Conservation (phyloP, 2,329 filamentous ascomycete species). For the Xylaria sp. region DNA sequence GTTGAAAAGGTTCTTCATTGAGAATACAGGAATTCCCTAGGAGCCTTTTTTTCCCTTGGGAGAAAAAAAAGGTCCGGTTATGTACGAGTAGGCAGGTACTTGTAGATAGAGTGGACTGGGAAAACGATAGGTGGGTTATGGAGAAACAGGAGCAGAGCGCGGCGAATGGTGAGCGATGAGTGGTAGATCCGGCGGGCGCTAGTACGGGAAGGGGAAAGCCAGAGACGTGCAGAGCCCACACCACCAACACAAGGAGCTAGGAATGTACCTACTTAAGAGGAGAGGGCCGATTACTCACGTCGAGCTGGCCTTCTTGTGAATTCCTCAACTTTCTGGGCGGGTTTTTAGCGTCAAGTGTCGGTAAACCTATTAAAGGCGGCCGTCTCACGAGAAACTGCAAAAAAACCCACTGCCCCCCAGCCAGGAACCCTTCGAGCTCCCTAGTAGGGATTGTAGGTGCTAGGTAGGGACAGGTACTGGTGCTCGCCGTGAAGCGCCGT, state of each 20-base stretch:
- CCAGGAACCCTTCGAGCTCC: neutral
- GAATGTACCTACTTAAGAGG: neutral
- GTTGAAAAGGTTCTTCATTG: constrained; percentile 35
- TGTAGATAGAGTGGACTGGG: constrained; percentile 5
- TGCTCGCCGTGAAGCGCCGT: neutral
- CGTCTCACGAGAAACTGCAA: constrained; percentile 6
- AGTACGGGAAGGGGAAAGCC: constrained; percentile 8
- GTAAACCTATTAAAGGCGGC: neutral
- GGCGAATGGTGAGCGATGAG: neutral
- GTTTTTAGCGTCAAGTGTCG: neutral
- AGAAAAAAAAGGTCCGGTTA: constrained; percentile 5
- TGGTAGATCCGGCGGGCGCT: constrained; percentile 8
- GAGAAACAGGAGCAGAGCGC: constrained; percentile 7
- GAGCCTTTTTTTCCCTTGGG: neutral
- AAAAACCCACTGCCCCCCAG: constrained; percentile 7
- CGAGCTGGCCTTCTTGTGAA: constrained; percentile 2
- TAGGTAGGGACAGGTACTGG: neutral
- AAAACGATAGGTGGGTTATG: neutral
- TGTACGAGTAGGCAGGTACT: neutral
- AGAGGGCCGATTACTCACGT: constrained; percentile 17
- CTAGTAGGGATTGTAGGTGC: neutral
- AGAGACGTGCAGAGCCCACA: constrained; percentile 17
- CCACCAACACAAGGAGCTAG: constrained; percentile 11
- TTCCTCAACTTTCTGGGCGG: neutral
- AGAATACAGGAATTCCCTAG: constrained; percentile 21